phyloP scores from a whole-genome alignment of 2,329 filamentous ascomycete species.

The Ascochyta pisi region DNA sequence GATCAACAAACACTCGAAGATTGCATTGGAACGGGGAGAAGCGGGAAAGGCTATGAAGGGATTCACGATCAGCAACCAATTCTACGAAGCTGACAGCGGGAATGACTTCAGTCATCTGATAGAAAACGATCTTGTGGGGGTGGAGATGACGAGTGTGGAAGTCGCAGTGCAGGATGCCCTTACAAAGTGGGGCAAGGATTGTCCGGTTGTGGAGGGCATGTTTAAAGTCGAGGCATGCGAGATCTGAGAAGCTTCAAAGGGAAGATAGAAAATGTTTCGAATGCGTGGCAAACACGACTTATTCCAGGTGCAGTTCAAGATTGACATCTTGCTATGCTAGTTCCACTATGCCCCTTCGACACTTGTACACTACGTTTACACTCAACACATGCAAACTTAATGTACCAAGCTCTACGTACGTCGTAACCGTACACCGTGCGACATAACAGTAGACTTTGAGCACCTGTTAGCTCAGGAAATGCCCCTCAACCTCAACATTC shows the following conservation, averaged over 20 bases:
- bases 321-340: too few species aligned
- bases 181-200: conserved; percentile 31
- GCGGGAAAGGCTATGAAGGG: conserved; percentile 39
- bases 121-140: conserved; percentile 41
- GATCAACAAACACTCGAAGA: conserved; percentile 37
- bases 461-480: too few species aligned
- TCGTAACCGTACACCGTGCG: too few species aligned
- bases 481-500: too few species aligned
- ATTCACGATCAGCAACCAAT: conserved; percentile 40
- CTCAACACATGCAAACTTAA: too few species aligned
- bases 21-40: conserved; percentile 38
- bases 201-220: conserved; percentile 36
- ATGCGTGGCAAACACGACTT: too few species aligned
- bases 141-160: conserved; percentile 32
- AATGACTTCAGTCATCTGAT: conserved; percentile 35
- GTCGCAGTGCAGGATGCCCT: conserved; percentile 39
- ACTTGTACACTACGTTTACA: too few species aligned
- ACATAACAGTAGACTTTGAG: too few species aligned
- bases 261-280: too few species aligned
- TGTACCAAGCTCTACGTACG: too few species aligned
- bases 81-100: conserved; percentile 39
- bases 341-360: too few species aligned
- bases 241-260: conserved; percentile 5
- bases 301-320: background rate
- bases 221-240: conserved; percentile 39